Evolutionary conservation across 2,329 filamentous ascomycete genomes (phyloP).

Genomic region (Claviceps maximensis): DNA sequence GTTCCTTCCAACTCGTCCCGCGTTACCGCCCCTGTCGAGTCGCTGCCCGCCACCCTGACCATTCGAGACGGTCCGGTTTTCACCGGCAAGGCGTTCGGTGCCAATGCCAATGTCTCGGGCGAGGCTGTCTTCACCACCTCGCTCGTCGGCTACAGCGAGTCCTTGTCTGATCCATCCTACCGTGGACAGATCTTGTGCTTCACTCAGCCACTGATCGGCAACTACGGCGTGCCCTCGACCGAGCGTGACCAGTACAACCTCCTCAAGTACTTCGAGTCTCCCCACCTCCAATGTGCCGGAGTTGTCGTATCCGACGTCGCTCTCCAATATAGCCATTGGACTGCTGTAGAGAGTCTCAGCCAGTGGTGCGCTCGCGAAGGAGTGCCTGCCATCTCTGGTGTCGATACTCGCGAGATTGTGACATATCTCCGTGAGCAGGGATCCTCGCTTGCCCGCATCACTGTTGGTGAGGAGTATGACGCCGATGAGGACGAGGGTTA

Average conservation of each 20-base stretch:
- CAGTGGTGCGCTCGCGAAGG: slow-evolving; percentile 96
- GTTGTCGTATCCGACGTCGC: slow-evolving; percentile 94
- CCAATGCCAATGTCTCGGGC: slow-evolving; percentile 90
- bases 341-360: slow-evolving; percentile 82
- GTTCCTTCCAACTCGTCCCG: slow-evolving; percentile 46
- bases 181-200: slow-evolving; percentile 90
- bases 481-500: slow-evolving; percentile 96
- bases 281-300: slow-evolving; percentile 90
- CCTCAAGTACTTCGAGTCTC: slow-evolving; percentile 95
- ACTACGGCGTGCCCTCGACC: slow-evolving; percentile 89
- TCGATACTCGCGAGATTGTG: slow-evolving; percentile 94
- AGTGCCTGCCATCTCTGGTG: slow-evolving; percentile 88
- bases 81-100: slow-evolving; percentile 91
- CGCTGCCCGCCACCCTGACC: slow-evolving; percentile 65
- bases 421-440: slow-evolving; percentile 92
- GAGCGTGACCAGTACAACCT: slow-evolving; percentile 79
- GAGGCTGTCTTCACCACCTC: slow-evolving; percentile 99
- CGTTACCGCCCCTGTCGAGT: slow-evolving; percentile 50
- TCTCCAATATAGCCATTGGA: slow-evolving; percentile 95
- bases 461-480: slow-evolving; percentile 94
- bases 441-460: slow-evolving; percentile 88
- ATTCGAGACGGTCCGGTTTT: slow-evolving; percentile 95
- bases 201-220: slow-evolving; percentile 89
- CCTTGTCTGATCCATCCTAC: slow-evolving; percentile 77
- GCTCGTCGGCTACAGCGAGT: slow-evolving; percentile 94